A percentile compares a stretch with the other conserved stretches of the same genome.
Evolutionary conservation across 352 stramenopile species (phyloP).

Genomic region (Phytopythium sindhum): DNA sequence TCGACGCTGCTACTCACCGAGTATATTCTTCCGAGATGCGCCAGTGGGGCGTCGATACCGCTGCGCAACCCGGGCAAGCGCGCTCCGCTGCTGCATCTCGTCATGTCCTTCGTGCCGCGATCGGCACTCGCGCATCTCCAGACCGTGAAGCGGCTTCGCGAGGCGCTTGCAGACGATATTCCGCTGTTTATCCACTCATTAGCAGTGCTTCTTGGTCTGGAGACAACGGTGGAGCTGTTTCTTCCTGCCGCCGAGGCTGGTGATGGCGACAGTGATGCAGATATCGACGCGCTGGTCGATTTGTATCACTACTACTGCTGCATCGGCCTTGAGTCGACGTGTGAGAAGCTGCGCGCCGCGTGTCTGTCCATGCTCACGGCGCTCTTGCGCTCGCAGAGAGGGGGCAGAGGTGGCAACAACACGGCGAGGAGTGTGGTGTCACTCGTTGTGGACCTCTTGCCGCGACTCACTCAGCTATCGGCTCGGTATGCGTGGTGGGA

Average conservation of each 20-base stretch:
- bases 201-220: conserved; percentile 65
- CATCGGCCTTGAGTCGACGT: conserved; percentile 71
- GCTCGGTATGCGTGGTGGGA: conserved; percentile 76
- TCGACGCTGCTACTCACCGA: conserved; percentile 55
- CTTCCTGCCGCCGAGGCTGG: background rate
- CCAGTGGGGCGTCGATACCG: conserved; percentile 13
- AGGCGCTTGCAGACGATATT: conserved; percentile 57
- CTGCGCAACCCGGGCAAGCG: conserved; percentile 41
- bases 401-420: background rate
- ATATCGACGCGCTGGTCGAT: conserved; percentile 59
- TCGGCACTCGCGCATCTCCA: conserved; percentile 65
- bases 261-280: background rate
- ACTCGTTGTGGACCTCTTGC: conserved; percentile 53
- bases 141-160: conserved; percentile 71
- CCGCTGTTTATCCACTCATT: conserved; percentile 74
- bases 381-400: conserved; percentile 19
- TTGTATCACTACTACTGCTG: conserved; percentile 88
- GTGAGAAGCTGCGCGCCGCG: conserved; percentile 72
- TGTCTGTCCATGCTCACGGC: conserved; percentile 75
- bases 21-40: conserved; percentile 46
- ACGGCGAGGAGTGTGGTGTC: conserved; percentile 4
- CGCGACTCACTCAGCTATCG: conserved; percentile 61
- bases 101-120: conserved; percentile 57
- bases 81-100: conserved; percentile 43
- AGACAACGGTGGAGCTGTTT: conserved; percentile 47